Conservation (phyloP, 768 basidiomycete species). For the Suillus americanus region DNA sequence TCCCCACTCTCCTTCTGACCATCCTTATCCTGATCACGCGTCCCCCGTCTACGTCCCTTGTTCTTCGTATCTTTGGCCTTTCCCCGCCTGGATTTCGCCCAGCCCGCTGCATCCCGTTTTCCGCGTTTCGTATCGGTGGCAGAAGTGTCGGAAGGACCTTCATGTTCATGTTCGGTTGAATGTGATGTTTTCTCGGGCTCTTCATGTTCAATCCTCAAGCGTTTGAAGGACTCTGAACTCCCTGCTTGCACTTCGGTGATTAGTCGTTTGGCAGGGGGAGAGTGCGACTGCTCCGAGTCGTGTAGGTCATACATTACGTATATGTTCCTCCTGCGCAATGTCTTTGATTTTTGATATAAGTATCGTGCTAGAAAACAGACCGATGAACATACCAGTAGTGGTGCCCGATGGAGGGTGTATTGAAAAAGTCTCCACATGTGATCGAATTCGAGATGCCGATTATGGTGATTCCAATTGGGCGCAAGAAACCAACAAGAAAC, state of each 20-base stretch:
- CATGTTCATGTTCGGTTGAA: conserved; percentile 1
- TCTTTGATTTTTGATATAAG: neutral
- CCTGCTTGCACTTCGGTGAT: conserved; percentile 3
- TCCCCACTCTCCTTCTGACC: conserved; percentile 17
- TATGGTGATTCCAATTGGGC: neutral
- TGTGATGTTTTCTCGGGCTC: neutral
- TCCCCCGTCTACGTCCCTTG: conserved; percentile 40
- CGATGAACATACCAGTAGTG: conserved; percentile 4
- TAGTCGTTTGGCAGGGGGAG: conserved; percentile 12
- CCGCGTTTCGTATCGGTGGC: conserved; percentile 6
- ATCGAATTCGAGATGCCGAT: neutral
- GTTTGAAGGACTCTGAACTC: conserved; percentile 13
- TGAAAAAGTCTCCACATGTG: conserved; percentile 13
- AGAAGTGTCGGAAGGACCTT: neutral
- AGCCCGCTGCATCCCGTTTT: conserved; percentile 30
- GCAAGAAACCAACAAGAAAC: neutral
- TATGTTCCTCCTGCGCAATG: neutral
- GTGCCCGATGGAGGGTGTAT: conserved; percentile 1
- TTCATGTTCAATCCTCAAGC: conserved; percentile 11
- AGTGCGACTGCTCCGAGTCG: conserved; percentile 1
- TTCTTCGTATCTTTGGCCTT: conserved; percentile 40
- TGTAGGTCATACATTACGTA: conserved; percentile 7
- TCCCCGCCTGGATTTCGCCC: conserved; percentile 32
- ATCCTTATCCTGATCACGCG: conserved; percentile 35
- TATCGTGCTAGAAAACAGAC: neutral